Conservation (phyloP, 352 stramenopile genomes). For the Phytophthora hybrid region DNA sequence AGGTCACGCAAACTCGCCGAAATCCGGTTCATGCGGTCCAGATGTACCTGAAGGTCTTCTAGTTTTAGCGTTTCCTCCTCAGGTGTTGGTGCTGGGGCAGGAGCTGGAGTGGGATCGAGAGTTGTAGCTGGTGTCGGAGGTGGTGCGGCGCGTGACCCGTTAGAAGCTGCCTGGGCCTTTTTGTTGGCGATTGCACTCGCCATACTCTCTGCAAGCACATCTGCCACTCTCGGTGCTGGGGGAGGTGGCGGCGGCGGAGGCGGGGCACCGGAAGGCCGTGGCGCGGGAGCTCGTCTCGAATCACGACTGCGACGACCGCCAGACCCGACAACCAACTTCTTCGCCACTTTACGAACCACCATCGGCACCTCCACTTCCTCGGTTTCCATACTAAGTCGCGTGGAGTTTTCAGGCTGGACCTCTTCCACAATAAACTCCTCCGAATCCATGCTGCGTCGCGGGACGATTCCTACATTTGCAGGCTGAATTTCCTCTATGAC, state of each 20-base stretch:
- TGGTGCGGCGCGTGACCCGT: conserved; percentile 17
- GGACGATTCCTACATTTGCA: conserved; percentile 32
- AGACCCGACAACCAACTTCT: conserved; percentile 48
- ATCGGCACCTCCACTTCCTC: conserved; percentile 51
- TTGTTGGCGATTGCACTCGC: conserved; percentile 34
- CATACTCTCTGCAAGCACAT: conserved; percentile 44
- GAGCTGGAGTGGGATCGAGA: not conserved
- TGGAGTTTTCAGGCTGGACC: conserved; percentile 24
- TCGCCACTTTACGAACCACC: conserved; percentile 57
- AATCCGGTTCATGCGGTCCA: conserved; percentile 82
- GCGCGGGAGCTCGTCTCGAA: conserved; percentile 27
- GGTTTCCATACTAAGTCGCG: conserved; percentile 23
- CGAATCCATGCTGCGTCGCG: conserved; percentile 21
- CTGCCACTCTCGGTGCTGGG: conserved; percentile 40
- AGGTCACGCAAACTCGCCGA: conserved; percentile 61
- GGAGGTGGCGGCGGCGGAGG: conserved; percentile 27
- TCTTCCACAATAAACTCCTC: conserved; percentile 31
- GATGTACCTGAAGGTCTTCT: conserved; percentile 71
- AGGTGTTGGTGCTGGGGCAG: conserved; percentile 1
- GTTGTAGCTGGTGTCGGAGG: conserved; percentile 13
- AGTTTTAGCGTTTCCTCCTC: conserved; percentile 62
- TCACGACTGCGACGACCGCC: conserved; percentile 49
- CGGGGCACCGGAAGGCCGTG: conserved; percentile 26
- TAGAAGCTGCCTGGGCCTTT: conserved; percentile 3
- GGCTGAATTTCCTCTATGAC: conserved; percentile 41